Percentiles rank a stretch among this genome's conserved stretches.
These are phyloP conservation scores for cucumber (Cucumis sativus) DNA, from an alignment of 306 rosid species.

Conservation along the genomic window DNA sequence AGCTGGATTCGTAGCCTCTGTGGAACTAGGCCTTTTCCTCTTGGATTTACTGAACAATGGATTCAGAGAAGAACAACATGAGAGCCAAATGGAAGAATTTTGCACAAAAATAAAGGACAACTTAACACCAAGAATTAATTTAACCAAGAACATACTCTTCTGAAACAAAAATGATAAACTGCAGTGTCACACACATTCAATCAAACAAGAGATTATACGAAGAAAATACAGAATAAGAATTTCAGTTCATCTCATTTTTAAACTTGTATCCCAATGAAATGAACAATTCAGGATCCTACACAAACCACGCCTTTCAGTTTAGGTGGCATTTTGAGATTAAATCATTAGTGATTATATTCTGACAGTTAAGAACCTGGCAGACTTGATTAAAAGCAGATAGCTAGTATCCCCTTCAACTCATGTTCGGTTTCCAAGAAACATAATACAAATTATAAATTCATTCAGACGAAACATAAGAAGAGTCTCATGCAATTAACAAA, in stretches of 20 bases:
- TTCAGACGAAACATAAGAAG: not conserved
- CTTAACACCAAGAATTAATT: not conserved
- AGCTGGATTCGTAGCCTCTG: slow-evolving; percentile 19
- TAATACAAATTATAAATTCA: not conserved
- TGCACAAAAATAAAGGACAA: not conserved
- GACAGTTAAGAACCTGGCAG: not conserved
- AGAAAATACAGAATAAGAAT: not conserved
- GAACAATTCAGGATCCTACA: not conserved
- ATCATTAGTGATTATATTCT: not conserved
- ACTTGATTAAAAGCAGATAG: not conserved
- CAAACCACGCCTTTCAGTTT: not conserved
- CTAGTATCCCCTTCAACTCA: not conserved
- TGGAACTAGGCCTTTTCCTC: slow-evolving; percentile 38
- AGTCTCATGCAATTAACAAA: not conserved
- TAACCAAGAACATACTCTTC: not conserved
- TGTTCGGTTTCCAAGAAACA: not conserved
- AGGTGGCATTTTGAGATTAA: not conserved
- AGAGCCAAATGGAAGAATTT: slow-evolving; percentile 1
- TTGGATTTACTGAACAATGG: slow-evolving; percentile 31
- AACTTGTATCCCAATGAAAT: not conserved
- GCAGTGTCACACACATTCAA: not conserved
- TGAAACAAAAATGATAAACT: not conserved
- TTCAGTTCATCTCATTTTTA: not conserved
- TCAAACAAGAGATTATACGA: not conserved
- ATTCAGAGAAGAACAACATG: not conserved